Evolutionary conservation across 495 filamentous ascomycete genomes (phyloP), one percentile per base, ranked within the genome.

Genomic region (Aspergillus nidulans): DNA sequence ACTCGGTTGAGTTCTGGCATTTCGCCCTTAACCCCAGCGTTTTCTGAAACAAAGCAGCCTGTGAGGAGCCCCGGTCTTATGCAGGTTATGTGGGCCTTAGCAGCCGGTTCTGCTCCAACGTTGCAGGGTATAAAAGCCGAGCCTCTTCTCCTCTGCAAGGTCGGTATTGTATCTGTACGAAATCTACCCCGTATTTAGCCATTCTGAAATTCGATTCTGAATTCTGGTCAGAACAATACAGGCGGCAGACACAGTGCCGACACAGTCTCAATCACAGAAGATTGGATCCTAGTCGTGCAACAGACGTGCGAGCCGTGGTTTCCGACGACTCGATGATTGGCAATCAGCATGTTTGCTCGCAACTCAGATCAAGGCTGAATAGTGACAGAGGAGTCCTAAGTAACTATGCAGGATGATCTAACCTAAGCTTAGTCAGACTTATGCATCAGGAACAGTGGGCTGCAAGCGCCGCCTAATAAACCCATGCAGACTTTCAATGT

Each of bases 21-120:
- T 45, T 28, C 13, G 8, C 28, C 45, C 32, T 49, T 49, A 20
- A 49, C 9, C 39, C 24, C 39, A 49, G 47, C 20, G 12, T 47
- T 49, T 49, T 39, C 32, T 39, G 30, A 49, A 49, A 49, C 30
- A 39, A 39, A 49, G 44, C 32, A 49, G 24, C 46, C 19, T 36
- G 47, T 21, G 32, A 49, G 47, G 47, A 39, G 10, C 12, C 20
- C 10, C 45, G 18, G 45, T 44, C 28, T 49, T 36, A 49, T 49
- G 45, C 45, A 15, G 26, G 28, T 45, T 21, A 30, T 30, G 45
- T 44, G 45, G 45, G 6, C 45, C 45, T 21, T 19, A 16, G 19
- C 45, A 10, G 45, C 36, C 23, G 21, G 32, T 18, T 47, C 44
- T 45, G 42, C 42, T n/a, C 34, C n/a, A 26, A 34, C 25, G 4